Conservation (phyloP, 176 grass and related monocot genomes). For the Chloris gayana region DNA sequence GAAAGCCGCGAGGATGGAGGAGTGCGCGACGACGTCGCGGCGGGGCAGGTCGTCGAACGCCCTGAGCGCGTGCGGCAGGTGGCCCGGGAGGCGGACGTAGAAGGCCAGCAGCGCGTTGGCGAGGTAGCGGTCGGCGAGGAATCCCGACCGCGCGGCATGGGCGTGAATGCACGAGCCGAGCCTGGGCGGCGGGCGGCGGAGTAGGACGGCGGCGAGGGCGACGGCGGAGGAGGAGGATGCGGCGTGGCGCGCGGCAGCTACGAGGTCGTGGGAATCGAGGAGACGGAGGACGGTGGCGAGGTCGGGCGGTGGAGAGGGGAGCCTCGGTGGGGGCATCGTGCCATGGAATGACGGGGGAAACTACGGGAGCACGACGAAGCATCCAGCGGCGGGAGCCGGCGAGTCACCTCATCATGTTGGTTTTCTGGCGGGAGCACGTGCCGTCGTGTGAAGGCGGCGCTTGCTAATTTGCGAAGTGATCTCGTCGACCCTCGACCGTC, state of each 20-base stretch:
- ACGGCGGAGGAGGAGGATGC: constrained; percentile 34
- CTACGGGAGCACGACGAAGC: not conserved
- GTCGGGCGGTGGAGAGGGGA: not conserved
- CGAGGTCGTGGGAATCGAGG: constrained; percentile 38
- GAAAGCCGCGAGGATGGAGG: constrained; percentile 76
- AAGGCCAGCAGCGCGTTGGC: constrained; percentile 63
- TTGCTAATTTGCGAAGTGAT: too few relatives aligned
- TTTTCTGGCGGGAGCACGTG: not conserved
- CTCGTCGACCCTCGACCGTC: too few relatives aligned
- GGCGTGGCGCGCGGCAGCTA: constrained; percentile 45
- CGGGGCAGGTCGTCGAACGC: constrained; percentile 74
- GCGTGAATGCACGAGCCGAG: constrained; percentile 43
- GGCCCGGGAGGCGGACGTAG: constrained; percentile 66
- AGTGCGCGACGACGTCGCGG: constrained; percentile 80
- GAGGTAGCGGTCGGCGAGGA: constrained; percentile 49
- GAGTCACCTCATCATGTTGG: not conserved
- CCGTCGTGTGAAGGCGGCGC: too few relatives aligned
- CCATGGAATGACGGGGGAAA: not conserved
- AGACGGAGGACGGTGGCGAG: constrained; percentile 25
- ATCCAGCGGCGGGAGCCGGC: not conserved
- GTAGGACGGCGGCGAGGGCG: constrained; percentile 44
- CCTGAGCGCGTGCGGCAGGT: constrained; percentile 52
- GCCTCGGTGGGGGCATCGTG: constrained; percentile 34
- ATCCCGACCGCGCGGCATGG: constrained; percentile 14
- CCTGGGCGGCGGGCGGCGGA: constrained; percentile 38